phyloP scores from a whole-genome alignment of 2,329 filamentous ascomycete genomes.

The Hirsutella thompsonii region DNA sequence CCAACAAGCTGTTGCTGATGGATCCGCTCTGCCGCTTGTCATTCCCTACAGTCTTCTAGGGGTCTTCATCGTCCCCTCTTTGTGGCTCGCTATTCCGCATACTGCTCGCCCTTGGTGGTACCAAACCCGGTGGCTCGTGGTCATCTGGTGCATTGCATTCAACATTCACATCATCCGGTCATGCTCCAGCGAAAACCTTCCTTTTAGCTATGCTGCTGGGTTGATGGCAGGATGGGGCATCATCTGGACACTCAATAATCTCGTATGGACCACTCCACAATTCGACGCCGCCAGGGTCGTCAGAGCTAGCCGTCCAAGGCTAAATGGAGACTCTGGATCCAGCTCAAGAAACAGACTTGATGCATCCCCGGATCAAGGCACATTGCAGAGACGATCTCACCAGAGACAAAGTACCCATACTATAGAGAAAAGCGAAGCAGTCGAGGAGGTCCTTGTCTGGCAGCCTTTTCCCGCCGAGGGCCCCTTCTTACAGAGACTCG shows the following conservation, averaged over 20 bases:
- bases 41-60: conserved; percentile 38
- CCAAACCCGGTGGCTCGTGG: conserved; percentile 32
- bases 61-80: conserved; percentile 31
- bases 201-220: conserved; percentile 35
- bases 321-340: neutral
- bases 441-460: conserved; percentile 43
- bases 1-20: conserved; percentile 20
- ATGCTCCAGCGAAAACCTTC: conserved; percentile 38
- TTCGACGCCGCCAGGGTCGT: conserved; percentile 40
- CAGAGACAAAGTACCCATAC: conserved; percentile 8
- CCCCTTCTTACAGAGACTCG: conserved; percentile 33
- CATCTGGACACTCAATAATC: conserved; percentile 31
- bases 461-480: conserved; percentile 41
- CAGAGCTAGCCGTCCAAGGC: conserved; percentile 8
- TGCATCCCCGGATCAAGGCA: neutral
- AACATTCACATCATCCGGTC: conserved; percentile 27
- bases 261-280: conserved; percentile 43
- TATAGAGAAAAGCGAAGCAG: neutral
- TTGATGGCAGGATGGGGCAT: conserved; percentile 37
- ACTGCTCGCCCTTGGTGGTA: conserved; percentile 35
- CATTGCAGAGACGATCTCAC: neutral
- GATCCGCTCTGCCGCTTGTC: conserved; percentile 32
- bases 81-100: conserved; percentile 46
- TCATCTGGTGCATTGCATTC: conserved; percentile 27
- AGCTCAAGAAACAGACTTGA: neutral